Base-by-base conservation (phyloP, 2,329 filamentous ascomycete species). In the Clarireedia sp. region DNA sequence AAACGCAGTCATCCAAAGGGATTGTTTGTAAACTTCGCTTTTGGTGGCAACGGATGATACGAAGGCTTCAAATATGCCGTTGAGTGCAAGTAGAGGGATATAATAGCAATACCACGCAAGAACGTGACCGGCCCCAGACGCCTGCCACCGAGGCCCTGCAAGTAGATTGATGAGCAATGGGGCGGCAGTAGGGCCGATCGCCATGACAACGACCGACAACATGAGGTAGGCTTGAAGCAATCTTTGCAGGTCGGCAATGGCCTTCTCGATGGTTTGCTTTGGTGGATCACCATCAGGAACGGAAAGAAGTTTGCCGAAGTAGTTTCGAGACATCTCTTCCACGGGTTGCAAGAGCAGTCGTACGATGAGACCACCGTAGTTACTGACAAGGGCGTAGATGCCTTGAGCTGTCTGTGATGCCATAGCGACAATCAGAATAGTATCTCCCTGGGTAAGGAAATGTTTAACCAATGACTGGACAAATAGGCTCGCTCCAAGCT, bases 301-400 rank as follows among this genome's bases (percentile, higher is more conserved):
- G 0, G 77, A 70, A 21, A 96, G 82, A 0, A 96, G 75, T 36
- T 87, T 87, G 51, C 90, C 91, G 65, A 97, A 96, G 67, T 96
- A 85, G 67, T 86, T 90, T 40, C 95, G 86, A 60, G 87, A 91
- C 69, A 87, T 92, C 71, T 99, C 95, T 71, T 99, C 94, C 57
- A 99, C 83, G 7, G 94, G 95, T 66, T 97, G 94, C 69, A 99
- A 92, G 50, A 99, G 74, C 60, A 97, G 82, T 3, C 94, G 82
- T 0, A 94, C 94, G 26, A 95, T 74, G 0, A 99, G 80, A 2
- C 91, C 89, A 21, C 94, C 94, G 69, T 94, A 99, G 71, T 97
- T 99, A 64, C 90, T 90, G 51, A 92, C 94, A 5, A 99, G 78
- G 0, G 91, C 90, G 67, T 97, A 99, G 37, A 90, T 84, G 14